Base-by-base conservation (phyloP, 768 basidiomycete genomes). In the Kwoniella mangroviensis region DNA sequence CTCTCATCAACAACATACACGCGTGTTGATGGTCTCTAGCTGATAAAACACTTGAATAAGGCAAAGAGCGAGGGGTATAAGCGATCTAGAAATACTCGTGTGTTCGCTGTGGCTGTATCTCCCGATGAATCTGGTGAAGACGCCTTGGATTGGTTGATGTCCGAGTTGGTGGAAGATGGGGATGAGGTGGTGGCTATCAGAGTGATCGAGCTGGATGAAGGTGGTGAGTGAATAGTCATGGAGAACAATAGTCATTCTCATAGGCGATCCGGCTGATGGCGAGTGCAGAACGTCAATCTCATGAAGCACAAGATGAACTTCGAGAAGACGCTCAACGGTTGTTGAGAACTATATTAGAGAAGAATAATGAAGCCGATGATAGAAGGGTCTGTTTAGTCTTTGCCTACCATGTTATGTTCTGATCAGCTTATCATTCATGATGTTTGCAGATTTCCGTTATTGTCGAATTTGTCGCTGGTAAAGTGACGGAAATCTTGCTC, bases 121-220 rank as follows among this genome's bases (percentile, higher is more conserved):
- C 86, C 90, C 0, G 94, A 97, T 75, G 94, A 96, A 84, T 92
- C 91, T 69, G 95, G 95, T 0, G 84, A 86, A 6, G 89, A 94
- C 76, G 95, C 96, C 0, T 85, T 98, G 9, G 93, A 97, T 67
- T 99, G 96, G 96, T 86, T 89, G n/a, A 86, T 98, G 34, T 91
- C 93, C 75, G 87, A 87, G 42, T 86, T 99, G 12, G 89, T 90
- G 9, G 85, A 86, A 66, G 83, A 84, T 68, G 92, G 92, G 1
- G 96, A 98, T 80, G 96, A 98, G 83, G 84, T 98, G 22, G 89
- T 99, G 67, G 91, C 98, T 10, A 92, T 92, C 67, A 86, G 96
- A 45, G 96, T 96, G 0, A 88, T 96, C 15, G 94, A 96, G 71
- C 88, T 91, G 70, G 94, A 94, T 43, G 91, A 90, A 42, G 84